Evolutionary conservation across 495 filamentous ascomycete genomes (phyloP), one percentile per base, ranked within the genome.

Genomic region (Podospora anserina): DNA sequence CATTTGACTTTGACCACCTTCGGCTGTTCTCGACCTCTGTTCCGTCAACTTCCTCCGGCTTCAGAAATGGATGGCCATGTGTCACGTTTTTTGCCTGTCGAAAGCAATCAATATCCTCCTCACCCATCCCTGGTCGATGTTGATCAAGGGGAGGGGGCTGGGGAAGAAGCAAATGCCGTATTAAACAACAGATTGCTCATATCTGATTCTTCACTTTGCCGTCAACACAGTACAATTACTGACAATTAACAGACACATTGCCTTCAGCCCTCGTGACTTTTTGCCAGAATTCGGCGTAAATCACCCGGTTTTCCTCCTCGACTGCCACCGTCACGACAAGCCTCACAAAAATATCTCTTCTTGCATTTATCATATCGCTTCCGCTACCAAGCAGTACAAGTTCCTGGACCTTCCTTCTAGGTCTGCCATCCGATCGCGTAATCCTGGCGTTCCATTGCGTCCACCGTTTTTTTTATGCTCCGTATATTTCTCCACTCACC

Each of bases 51-150:
- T 27, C 23, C 27, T 27, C 59, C 23, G 59, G 23, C 28, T 27
- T 20, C 59, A 61, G 28, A 61, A 61, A 5, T 61, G 59, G 59
- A 61, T 61, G 20, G 59, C 59, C 26, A 61, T 58, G 18, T 23
- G 0, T 58, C 55, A 32, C 26, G 11, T 27, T 32, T 19, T 32
- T 61, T 23, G 58, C 23, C 59, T 58, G 55, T 20, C n/a, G 15
- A 58, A 58, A 26, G n/a, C 23, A 58, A 58, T 61, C 59, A 61
- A 32, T n/a, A 61, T 32, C 7, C 4, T 61, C 23, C 23, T 58
- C 5, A 19, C n/a, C 55, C 55, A 58, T 26, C 55, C 55, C n/a
- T 20, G 55, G n/a, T 20, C 18, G 20, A 26, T 26, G 55, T 58
- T 26, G 7, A 58, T 19, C 55, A 58, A 19, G n/a, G 23, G n/a